Conservation (phyloP, 371 early-diverging fungal genomes). For the Syncephalastrum racemosum region DNA sequence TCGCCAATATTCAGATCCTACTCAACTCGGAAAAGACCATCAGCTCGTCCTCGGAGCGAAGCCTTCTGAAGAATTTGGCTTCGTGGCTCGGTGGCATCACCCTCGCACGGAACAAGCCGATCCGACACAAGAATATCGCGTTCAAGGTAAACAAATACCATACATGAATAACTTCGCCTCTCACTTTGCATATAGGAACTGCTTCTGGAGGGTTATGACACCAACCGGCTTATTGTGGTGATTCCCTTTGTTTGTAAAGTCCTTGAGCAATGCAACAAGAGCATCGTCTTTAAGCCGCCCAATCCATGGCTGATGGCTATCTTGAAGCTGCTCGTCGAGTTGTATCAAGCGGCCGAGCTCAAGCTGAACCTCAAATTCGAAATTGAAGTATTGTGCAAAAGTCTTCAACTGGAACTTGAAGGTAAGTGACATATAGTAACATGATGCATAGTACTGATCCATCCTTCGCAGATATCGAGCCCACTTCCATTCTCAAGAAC, state of each 20-base stretch:
- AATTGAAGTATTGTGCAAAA: constrained; percentile 95
- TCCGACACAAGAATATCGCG: constrained; percentile 88
- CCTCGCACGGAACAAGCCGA: constrained; percentile 87
- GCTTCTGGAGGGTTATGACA: constrained; percentile 88
- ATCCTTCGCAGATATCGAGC: constrained; percentile 62
- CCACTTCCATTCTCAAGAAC: constrained; percentile 71
- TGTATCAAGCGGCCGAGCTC: constrained; percentile 90
- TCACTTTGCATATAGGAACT: constrained; percentile 58
- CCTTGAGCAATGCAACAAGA: constrained; percentile 81
- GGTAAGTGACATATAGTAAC: constrained; percentile 8
- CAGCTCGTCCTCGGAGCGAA: constrained; percentile 85
- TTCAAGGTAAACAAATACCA: constrained; percentile 71
- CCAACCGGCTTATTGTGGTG: constrained; percentile 86
- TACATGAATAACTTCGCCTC: neutral
- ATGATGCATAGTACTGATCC: constrained; percentile 16
- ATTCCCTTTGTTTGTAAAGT: constrained; percentile 99
- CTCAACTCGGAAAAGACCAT: constrained; percentile 93
- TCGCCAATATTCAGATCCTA: constrained; percentile 79
- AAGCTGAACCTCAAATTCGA: constrained; percentile 96
- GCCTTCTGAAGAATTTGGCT: constrained; percentile 91
- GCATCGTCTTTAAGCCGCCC: constrained; percentile 90
- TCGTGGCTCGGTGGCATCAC: constrained; percentile 97
- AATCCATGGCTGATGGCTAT: constrained; percentile 98
- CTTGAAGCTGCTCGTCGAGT: constrained; percentile 85
- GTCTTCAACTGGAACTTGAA: constrained; percentile 79